phyloP scores from a whole-genome alignment of 2,329 filamentous ascomycete species.

The Coleophoma eucalyptorum region DNA sequence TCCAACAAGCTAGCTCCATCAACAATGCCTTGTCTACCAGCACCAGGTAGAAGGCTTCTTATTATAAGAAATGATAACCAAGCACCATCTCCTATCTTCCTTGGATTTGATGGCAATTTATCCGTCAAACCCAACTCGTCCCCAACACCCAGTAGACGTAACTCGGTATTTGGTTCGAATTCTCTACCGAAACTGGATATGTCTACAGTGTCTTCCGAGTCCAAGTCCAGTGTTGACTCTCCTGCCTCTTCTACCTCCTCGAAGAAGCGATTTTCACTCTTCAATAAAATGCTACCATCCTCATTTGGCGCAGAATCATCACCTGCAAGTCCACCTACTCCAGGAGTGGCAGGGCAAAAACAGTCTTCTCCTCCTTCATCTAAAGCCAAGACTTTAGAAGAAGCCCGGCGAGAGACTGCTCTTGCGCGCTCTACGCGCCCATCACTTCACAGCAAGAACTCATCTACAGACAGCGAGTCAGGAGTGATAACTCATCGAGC shows the following conservation, averaged over 20 bases:
- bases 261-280: conserved; percentile 60
- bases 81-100: conserved; percentile 38
- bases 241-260: conserved; percentile 11
- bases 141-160: conserved; percentile 19
- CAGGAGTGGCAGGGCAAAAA: conserved; percentile 1
- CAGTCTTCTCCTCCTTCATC: conserved; percentile 3
- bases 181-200: conserved; percentile 10
- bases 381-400: conserved; percentile 43
- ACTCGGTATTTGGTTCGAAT: conserved; percentile 15
- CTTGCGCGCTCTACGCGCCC: conserved; percentile 33
- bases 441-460: conserved; percentile 41
- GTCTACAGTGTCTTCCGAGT: conserved; percentile 5
- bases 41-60: conserved; percentile 62
- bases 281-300: conserved; percentile 59
- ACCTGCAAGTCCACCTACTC: conserved; percentile 4
- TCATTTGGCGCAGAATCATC: conserved; percentile 23
- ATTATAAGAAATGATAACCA: conserved; percentile 65
- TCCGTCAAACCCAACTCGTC: conserved; percentile 8
- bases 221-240: conserved; percentile 13
- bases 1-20: conserved; percentile 47
- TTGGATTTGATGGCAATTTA: conserved; percentile 59
- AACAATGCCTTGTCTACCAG: conserved; percentile 63
- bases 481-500: conserved; percentile 37
- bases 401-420: conserved; percentile 45
- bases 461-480: conserved; percentile 53